These are phyloP conservation scores for Dryas alaskensis DNA, from an alignment of 306 rosid genomes.

Conservation along the genomic window DNA sequence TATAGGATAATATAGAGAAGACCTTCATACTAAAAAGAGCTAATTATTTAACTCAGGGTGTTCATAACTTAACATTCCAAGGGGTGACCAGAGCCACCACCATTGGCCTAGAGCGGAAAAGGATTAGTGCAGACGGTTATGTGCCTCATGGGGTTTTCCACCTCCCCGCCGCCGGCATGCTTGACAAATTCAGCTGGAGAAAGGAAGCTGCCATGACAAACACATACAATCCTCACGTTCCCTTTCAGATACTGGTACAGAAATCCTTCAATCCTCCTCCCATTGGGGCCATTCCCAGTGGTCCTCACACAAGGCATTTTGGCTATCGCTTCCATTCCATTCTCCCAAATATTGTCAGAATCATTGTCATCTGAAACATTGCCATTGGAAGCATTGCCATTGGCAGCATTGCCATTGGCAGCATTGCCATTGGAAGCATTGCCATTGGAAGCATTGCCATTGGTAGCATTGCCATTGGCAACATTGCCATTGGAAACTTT, in stretches of 20 bases:
- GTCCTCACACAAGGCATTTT: conserved; percentile 53
- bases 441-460: too few species aligned
- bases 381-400: conserved; percentile 1
- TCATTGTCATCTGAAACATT: too few species aligned
- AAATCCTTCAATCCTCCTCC: conserved; percentile 57
- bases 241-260: conserved; percentile 44
- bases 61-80: conserved; percentile 7
- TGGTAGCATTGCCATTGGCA: too few species aligned
- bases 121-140: conserved; percentile 40
- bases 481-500: background rate
- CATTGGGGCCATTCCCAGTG: conserved; percentile 36
- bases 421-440: too few species aligned
- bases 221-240: conserved; percentile 53
- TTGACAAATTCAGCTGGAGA: conserved; percentile 63
- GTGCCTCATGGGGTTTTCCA: conserved; percentile 58
- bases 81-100: conserved; percentile 11
- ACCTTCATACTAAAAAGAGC: background rate
- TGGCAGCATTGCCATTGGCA: background rate
- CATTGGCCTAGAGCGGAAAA: conserved; percentile 13
- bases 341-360: background rate
- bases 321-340: conserved; percentile 30
- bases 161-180: conserved; percentile 59
- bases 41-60: background rate
- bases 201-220: conserved; percentile 67
- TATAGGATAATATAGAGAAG: background rate